A percentile compares a stretch with the other conserved stretches of the same genome.
Evolutionary conservation across 2,329 filamentous ascomycete species (phyloP).

Genomic region (Penicillium sp.): DNA sequence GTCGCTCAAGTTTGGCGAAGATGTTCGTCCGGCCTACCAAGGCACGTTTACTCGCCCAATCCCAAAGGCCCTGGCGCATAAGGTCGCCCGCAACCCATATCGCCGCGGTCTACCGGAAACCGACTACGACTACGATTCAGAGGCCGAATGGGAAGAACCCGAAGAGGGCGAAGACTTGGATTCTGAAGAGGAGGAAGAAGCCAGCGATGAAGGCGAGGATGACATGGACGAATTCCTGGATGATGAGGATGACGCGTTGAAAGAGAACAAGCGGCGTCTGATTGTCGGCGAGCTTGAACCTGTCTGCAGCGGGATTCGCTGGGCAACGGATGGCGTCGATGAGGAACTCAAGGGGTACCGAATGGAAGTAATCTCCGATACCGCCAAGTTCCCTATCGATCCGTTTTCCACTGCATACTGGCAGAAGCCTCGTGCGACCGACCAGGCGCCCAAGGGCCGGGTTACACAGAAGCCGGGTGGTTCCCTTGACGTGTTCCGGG

Average conservation of each 20-base stretch:
- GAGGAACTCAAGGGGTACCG: constrained; percentile 60
- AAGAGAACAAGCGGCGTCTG: constrained; percentile 57
- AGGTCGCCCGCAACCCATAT: constrained; percentile 57
- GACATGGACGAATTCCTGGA: constrained; percentile 91
- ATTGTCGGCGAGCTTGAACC: constrained; percentile 71
- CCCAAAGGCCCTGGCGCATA: constrained; percentile 41
- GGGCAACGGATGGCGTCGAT: constrained; percentile 62
- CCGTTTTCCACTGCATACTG: constrained; percentile 85
- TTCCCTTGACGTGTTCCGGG: constrained; percentile 22
- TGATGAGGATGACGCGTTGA: constrained; percentile 71
- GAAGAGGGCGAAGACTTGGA: constrained; percentile 71
- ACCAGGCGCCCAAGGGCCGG: constrained; percentile 21
- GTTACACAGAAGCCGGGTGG: constrained; percentile 7
- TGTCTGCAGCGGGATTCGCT: constrained; percentile 77
- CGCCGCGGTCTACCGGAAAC: constrained; percentile 53
- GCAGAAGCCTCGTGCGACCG: constrained; percentile 44
- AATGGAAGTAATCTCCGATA: constrained; percentile 71
- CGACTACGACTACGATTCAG: constrained; percentile 67
- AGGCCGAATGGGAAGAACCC: constrained; percentile 66
- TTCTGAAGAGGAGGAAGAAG: constrained; percentile 64
- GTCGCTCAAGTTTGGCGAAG: constrained; percentile 60
- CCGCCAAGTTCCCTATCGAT: constrained; percentile 65
- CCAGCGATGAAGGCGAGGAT: constrained; percentile 68
- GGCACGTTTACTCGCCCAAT: constrained; percentile 60
- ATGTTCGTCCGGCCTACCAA: constrained; percentile 63